phyloP scores from a whole-genome alignment of 176 grass and related monocot species.

The Avena atlantica region DNA sequence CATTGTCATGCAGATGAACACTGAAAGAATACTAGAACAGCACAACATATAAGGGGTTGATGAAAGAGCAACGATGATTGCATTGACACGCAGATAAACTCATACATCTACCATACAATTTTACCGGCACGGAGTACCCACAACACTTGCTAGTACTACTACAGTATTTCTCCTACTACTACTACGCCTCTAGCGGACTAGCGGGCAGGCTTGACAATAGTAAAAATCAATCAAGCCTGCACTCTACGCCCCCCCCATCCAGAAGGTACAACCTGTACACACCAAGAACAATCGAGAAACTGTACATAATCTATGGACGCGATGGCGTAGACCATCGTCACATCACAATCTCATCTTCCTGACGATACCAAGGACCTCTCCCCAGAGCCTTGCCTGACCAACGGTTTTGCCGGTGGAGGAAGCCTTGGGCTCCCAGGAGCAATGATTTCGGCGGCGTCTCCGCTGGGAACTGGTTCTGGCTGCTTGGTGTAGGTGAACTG shows the following conservation, averaged over 20 bases:
- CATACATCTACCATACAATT: slow-evolving; percentile 33
- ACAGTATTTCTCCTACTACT: slow-evolving; percentile 37
- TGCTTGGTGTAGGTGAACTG: slow-evolving; percentile 71
- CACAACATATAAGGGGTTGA: background rate
- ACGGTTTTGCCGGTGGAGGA: slow-evolving; percentile 34
- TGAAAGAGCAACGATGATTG: background rate
- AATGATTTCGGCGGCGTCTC: slow-evolving; percentile 26
- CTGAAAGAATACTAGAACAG: background rate
- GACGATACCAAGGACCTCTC: slow-evolving; percentile 66
- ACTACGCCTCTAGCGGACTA: slow-evolving; percentile 32
- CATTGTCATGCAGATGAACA: too few species aligned
- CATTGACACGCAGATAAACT: slow-evolving; percentile 30
- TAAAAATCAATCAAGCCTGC: slow-evolving; percentile 63
- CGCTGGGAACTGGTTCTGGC: slow-evolving; percentile 39
- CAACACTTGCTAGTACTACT: slow-evolving; percentile 28
- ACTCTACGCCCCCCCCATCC: slow-evolving; percentile 26
- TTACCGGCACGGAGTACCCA: background rate
- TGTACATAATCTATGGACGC: slow-evolving; percentile 52
- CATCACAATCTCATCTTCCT: slow-evolving; percentile 67
- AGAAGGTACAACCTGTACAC: slow-evolving; percentile 52
- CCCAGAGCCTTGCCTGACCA: slow-evolving; percentile 42
- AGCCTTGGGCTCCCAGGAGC: slow-evolving; percentile 37
- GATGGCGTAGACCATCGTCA: slow-evolving; percentile 36
- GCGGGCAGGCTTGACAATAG: slow-evolving; percentile 50
- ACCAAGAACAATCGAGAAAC: slow-evolving; percentile 50